Conservation (phyloP, 768 basidiomycete genomes). For the Leccinellum albellum region DNA sequence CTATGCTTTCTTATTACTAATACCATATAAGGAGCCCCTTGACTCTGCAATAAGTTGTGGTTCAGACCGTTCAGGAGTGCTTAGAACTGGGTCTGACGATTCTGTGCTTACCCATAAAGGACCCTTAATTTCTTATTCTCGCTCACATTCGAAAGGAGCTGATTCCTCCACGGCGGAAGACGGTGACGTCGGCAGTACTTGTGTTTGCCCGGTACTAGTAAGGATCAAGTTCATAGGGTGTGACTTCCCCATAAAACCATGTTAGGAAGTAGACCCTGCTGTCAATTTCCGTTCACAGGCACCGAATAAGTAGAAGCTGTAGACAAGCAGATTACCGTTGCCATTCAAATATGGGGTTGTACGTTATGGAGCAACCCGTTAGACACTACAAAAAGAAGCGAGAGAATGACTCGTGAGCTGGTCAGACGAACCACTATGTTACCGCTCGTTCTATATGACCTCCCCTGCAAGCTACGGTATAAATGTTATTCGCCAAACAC, state of each 20-base stretch:
- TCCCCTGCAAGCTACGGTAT: constrained; percentile 29
- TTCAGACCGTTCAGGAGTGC: too few relatives aligned
- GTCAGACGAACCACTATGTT: constrained; percentile 14
- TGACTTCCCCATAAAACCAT: background rate
- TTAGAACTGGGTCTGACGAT: too few relatives aligned
- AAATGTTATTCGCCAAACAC: constrained; percentile 37
- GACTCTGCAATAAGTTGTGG: too few relatives aligned
- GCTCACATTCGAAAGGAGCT: background rate
- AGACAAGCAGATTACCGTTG: background rate
- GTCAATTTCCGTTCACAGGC: background rate
- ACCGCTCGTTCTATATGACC: constrained; percentile 36
- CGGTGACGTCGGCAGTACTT: background rate
- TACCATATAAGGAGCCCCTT: too few relatives aligned
- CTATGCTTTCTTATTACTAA: too few relatives aligned
- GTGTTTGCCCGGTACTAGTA: background rate
- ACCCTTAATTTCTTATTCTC: too few relatives aligned
- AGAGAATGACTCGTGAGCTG: background rate
- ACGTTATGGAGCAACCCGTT: background rate
- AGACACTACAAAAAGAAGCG: constrained; percentile 6
- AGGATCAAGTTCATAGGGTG: background rate
- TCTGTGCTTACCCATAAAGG: too few relatives aligned
- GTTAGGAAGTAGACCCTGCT: background rate
- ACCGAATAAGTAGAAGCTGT: background rate
- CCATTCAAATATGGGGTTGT: background rate
- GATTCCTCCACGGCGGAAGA: too few relatives aligned